Base-by-base conservation (phyloP, 192 early-diverging fungal genomes). In the Coemansia sp. region DNA sequence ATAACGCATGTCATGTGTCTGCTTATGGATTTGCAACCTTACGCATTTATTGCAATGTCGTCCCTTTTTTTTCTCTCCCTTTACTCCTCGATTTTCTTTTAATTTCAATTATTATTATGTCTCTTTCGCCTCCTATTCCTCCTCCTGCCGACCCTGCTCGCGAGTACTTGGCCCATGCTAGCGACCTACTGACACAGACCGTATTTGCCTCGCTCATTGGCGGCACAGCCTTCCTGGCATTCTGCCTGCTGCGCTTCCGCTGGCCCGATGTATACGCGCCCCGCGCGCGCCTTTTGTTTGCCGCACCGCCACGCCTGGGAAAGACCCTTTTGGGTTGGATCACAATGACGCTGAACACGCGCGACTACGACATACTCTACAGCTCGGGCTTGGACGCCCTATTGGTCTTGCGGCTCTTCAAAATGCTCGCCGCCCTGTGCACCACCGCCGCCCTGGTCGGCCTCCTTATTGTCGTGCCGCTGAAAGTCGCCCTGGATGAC, bases 211-310 rank as follows among this genome's bases (percentile, higher is more conserved):
- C 63, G 36, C 36, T 69, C 1, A 57, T 85, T 21, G 84, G 84
- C 59, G 79, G 72, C 24, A 66, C 69, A 0, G 73, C 79, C 11
- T 75, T 85, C 36, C n/a, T 71, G 3, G 65, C 73, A 36, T 85
- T 85, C 60, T 85, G 84, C 48, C 62, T 85, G 17, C 66, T 85
- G 62, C 84, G 84, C 27, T 78, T 70, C 27, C 79, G 84, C n/a
- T 85, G 84, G 84, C 84, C 84, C 6, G 71, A 73, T 57, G 84
- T 85, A 10, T 85, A 85, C 50, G 78, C 84, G 14, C 76, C 84
- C 10, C 84, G 84, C 27, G 67, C 62, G 2, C 75, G 84, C 21
- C 73, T 85, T 21, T 68, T 76, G 41, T 78, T 66, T 51, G 75
- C 77, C 13, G 84, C 84, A 0, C 79, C 78, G 1, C 68, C 75